These are phyloP conservation scores for Aspergillus ostianus DNA, from an alignment of 495 filamentous ascomycete species.

Conservation along the genomic window DNA sequence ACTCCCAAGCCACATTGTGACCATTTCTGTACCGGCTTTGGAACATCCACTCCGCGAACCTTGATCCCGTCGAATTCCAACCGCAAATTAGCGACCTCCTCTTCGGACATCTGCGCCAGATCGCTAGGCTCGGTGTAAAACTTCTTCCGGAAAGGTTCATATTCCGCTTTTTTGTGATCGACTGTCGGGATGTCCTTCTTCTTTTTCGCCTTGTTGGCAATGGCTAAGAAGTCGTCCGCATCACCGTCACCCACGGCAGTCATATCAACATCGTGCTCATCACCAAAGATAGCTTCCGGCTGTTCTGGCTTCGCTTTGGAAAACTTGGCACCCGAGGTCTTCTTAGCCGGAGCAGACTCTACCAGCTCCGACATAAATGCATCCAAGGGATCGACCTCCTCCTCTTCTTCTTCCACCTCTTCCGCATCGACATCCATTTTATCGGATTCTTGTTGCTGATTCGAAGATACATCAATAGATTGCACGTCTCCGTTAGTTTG, in stretches of 20 bases:
- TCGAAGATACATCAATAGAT: conserved; percentile 40
- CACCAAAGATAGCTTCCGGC: conserved; percentile 81
- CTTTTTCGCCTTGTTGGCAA: conserved; percentile 83
- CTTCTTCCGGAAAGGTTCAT: conserved; percentile 84
- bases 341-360: conserved; percentile 47
- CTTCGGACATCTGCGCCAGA: conserved; percentile 78
- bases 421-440: conserved; percentile 38
- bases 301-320: conserved; percentile 53
- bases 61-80: conserved; percentile 94
- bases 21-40: conserved; percentile 94
- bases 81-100: conserved; percentile 76
- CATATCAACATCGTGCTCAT: conserved; percentile 76
- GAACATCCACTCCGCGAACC: conserved; percentile 78
- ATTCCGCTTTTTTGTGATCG: conserved; percentile 79
- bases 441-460: conserved; percentile 31
- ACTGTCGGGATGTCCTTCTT: conserved; percentile 91
- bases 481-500: conserved; percentile 34
- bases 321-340: conserved; percentile 40
- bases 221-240: conserved; percentile 80
- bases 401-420: conserved; percentile 68
- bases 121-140: conserved; percentile 93
- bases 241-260: conserved; percentile 67
- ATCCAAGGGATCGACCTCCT: conserved; percentile 89
- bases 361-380: conserved; percentile 88
- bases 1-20: conserved; percentile 88